Conservation (phyloP, 306 rosid species). For the Quercus variabilis region DNA sequence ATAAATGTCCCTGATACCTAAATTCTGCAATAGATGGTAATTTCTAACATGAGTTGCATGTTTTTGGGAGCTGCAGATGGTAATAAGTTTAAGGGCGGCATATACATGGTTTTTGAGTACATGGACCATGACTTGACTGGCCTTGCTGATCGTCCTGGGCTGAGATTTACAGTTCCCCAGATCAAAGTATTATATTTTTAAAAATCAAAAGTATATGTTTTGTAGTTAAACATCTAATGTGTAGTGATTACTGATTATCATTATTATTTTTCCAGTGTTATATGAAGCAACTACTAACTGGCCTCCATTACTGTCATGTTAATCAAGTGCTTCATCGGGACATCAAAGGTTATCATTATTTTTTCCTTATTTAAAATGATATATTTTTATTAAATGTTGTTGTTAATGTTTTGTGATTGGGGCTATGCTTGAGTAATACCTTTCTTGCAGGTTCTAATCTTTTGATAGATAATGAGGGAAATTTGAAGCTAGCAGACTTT, state of each 20-base stretch:
- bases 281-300: constrained; percentile 67
- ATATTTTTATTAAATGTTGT: not conserved
- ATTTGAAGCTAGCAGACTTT: constrained; percentile 70
- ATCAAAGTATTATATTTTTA: constrained; percentile 40
- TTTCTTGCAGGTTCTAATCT: constrained; percentile 64
- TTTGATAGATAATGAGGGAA: constrained; percentile 72
- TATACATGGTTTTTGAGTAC: constrained; percentile 78
- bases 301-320: constrained; percentile 69
- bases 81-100: constrained; percentile 58
- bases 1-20: not conserved
- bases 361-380: constrained; percentile 1
- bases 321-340: constrained; percentile 76
- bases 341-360: constrained; percentile 48
- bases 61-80: constrained; percentile 45
- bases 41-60: not conserved
- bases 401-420: constrained; percentile 9
- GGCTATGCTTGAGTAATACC: not conserved
- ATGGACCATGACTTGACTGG: constrained; percentile 84
- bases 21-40: not conserved
- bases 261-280: constrained; percentile 47
- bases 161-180: constrained; percentile 71
- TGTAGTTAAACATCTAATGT: not conserved
- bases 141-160: constrained; percentile 67
- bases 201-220: not conserved
- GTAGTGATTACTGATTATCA: not conserved